Evolutionary conservation across 1,284 basidiomycete genomes (phyloP), one percentile per base, ranked within the genome.

Genomic region (Volvariella surrecta): DNA sequence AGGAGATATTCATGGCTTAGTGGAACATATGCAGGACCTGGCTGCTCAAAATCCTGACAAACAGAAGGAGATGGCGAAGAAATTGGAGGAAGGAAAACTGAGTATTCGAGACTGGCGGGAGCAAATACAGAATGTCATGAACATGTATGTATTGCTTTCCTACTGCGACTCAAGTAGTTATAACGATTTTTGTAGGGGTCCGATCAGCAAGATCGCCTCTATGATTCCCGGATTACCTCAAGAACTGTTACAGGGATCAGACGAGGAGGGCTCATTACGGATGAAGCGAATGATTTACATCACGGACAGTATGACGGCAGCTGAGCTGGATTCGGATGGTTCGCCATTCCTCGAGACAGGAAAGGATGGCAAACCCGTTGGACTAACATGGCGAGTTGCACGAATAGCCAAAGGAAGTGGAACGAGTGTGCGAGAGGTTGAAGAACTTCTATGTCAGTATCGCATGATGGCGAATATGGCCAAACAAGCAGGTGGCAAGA

Each of bases 241-340:
- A 51, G 89, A 91, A 32, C 71, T 99, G 59, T 74, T 98, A 45
- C 82, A 86, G 57, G 93, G 89, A 32, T 85, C 85, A 21, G 90
- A 92, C 58, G 93, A 96, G 59, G 95, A 97, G 57, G 91, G 90
- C 30, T 83, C 88, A 1, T 64, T 79, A 52, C 84, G 90, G 47
- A 86, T 99, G 81, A 98, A 98, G 67, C 83, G 93, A 49, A 94
- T 99, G 89, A 89, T 98, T 52, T 99, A 89, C 69, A 98, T 99
- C 59, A 97, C 92, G 17, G 95, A 99, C 64, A 92, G 89, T 56
- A 99, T 99, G 95, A 90, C 92, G 32, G 77, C 83, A 13, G 69
- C 70, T 44, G 96, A 99, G 64, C 79, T 99, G 45, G 93, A 99
- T 65, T 95, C 90, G n/a, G 95, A 99, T 60, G 96, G 95, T 9